These are phyloP conservation scores for Magnolia sinica DNA, from an alignment of 164 flowering plant genomes.

Conservation along the genomic window DNA sequence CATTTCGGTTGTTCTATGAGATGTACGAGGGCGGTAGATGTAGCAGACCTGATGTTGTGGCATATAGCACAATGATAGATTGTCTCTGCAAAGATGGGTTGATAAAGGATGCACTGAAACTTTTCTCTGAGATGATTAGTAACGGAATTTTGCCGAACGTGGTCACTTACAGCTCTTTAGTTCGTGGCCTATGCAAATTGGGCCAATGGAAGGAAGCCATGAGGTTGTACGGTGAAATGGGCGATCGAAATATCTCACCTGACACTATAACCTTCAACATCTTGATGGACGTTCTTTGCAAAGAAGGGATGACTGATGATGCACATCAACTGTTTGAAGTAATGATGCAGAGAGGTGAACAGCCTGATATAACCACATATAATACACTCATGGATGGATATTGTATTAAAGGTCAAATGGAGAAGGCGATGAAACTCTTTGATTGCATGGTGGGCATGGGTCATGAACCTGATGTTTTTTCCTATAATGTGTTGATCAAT, in stretches of 20 bases:
- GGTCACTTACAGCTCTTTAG: conserved; percentile 12
- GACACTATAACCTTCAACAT: conserved; percentile 7
- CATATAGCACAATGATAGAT: conserved; percentile 5
- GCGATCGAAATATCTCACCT: conserved; percentile 6
- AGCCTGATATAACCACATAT: conserved; percentile 2
- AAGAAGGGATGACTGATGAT: conserved; percentile 9
- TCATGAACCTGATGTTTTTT: conserved; percentile 21
- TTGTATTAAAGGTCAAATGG: conserved; percentile 11
- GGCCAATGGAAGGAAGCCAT: conserved; percentile 9
- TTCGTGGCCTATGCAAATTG: conserved; percentile 6
- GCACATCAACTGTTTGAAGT: conserved; percentile 2
- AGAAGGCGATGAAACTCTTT: conserved; percentile 36
- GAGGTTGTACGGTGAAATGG: conserved; percentile 5
- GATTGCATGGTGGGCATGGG: conserved; percentile 32
- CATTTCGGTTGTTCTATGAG: conserved; percentile 4
- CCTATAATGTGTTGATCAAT: conserved; percentile 42
- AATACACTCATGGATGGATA: conserved; percentile 16
- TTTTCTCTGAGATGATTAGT: conserved; percentile 2
- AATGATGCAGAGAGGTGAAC: conserved; percentile 9
- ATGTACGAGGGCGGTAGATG: neutral
- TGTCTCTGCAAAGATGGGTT: conserved; percentile 5
- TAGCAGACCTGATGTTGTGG: neutral
- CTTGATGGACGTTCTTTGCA: conserved; percentile 10
- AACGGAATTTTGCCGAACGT: conserved; percentile 7
- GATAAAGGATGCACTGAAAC: neutral